phyloP scores from a whole-genome alignment of 108 stramenopile genomes.

The Halocafeteria seosinensis region DNA sequence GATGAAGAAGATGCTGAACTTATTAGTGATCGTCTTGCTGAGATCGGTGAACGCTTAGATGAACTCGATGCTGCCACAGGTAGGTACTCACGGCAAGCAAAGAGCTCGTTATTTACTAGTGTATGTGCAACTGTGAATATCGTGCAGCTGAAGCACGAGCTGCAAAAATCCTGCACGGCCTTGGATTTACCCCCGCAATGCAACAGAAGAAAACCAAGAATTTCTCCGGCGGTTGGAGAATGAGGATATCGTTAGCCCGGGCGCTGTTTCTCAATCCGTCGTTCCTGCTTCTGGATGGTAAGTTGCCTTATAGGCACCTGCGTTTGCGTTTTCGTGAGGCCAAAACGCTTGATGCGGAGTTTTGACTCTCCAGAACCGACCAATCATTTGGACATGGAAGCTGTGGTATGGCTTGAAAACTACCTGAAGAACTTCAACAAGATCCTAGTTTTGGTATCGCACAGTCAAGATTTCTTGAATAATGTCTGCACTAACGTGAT shows the following conservation, averaged over 20 bases:
- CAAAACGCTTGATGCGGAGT: constrained; percentile 16
- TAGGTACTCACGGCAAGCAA: too few species aligned
- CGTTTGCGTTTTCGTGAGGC: not conserved
- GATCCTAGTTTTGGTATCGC: constrained; percentile 76
- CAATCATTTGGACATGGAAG: constrained; percentile 80
- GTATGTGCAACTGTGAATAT: too few species aligned
- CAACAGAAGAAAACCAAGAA: constrained; percentile 74
- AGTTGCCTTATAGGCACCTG: too few species aligned
- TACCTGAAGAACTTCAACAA: constrained; percentile 76
- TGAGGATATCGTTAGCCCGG: constrained; percentile 83
- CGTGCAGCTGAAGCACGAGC: constrained; percentile 96
- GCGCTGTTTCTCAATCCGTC: constrained; percentile 88
- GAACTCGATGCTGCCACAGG: constrained; percentile 74
- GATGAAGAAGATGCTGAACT: constrained; percentile 57
- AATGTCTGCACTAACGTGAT: constrained; percentile 87
- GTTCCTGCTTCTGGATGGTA: constrained; percentile 69
- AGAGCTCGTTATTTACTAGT: too few species aligned
- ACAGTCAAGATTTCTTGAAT: constrained; percentile 97
- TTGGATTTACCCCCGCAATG: constrained; percentile 81
- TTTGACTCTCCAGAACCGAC: too few species aligned
- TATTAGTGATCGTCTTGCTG: constrained; percentile 55
- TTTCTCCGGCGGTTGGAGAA: constrained; percentile 95
- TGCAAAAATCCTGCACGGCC: constrained; percentile 73
- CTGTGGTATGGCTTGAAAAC: constrained; percentile 93
- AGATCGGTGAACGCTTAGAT: constrained; percentile 83